These are phyloP conservation scores for Globisporangium apiculatum DNA, from an alignment of 352 stramenopile species.

Conservation along the genomic window DNA sequence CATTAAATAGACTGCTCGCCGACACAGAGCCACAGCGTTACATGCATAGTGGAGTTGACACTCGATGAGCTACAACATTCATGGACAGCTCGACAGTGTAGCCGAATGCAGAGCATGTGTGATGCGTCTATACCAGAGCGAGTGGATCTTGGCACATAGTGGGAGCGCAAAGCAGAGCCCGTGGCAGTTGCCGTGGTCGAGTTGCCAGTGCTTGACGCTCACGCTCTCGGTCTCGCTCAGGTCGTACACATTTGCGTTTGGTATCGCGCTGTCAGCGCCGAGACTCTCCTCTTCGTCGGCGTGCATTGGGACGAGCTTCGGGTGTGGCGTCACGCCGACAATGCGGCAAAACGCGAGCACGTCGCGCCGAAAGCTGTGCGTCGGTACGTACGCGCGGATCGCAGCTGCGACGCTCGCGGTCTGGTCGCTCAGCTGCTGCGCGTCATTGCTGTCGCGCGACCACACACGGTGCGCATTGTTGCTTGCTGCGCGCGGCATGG, in stretches of 20 bases:
- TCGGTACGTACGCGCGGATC: constrained; percentile 15
- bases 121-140: constrained; percentile 30
- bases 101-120: no score
- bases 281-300: constrained; percentile 49
- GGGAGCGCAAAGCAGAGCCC: constrained; percentile 54
- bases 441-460: constrained; percentile 40
- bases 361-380: constrained; percentile 49
- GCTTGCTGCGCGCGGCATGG: constrained; percentile 5
- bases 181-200: constrained; percentile 49
- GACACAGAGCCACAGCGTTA: not conserved
- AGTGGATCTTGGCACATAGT: constrained; percentile 34
- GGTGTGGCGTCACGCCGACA: constrained; percentile 45
- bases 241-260: constrained; percentile 30
- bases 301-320: constrained; percentile 53
- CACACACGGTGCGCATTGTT: constrained; percentile 21
- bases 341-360: constrained; percentile 55
- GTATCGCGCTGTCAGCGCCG: constrained; percentile 16
- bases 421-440: constrained; percentile 14
- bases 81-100: no score
- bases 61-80: no score
- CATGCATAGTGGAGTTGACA: no score
- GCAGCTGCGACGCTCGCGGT: constrained; percentile 12
- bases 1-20: constrained; percentile 51
- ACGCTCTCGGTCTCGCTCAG: constrained; percentile 53
- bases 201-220: constrained; percentile 52